Conservation (phyloP, 768 basidiomycete species). For the Boletus huronensis region DNA sequence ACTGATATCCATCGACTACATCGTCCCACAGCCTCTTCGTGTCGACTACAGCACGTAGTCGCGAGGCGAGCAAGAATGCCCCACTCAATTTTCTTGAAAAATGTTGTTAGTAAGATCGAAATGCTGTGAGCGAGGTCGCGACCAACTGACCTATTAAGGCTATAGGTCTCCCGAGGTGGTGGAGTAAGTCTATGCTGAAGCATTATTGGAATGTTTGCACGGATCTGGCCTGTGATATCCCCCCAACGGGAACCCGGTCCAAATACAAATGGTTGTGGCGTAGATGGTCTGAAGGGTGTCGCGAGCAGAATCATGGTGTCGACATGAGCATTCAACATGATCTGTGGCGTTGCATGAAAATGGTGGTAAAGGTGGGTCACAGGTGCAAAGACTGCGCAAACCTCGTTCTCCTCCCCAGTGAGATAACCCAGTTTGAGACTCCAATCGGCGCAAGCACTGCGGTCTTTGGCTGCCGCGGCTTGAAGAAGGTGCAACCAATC, state of each 20-base stretch:
- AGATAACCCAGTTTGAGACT: slow-evolving; percentile 86
- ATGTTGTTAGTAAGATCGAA: neutral
- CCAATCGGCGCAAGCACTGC: slow-evolving; percentile 61
- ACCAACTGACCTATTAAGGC: slow-evolving; percentile 72
- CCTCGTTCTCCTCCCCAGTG: slow-evolving; percentile 83
- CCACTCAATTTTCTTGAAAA: slow-evolving; percentile 69
- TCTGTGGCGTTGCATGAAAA: slow-evolving; percentile 27
- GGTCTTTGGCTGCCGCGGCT: slow-evolving; percentile 70
- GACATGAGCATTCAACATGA: slow-evolving; percentile 86
- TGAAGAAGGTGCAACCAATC: slow-evolving; percentile 81
- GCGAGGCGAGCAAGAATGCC: slow-evolving; percentile 72
- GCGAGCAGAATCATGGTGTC: slow-evolving; percentile 81
- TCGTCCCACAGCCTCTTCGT: slow-evolving; percentile 75
- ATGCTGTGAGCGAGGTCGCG: neutral
- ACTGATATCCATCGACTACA: slow-evolving; percentile 38
- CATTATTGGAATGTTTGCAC: slow-evolving; percentile 86
- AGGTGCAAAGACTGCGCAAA: slow-evolving; percentile 25
- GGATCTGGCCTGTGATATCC: slow-evolving; percentile 71
- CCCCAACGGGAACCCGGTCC: slow-evolving; percentile 62
- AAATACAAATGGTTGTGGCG: slow-evolving; percentile 76
- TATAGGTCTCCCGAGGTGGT: slow-evolving; percentile 92
- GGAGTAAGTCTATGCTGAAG: slow-evolving; percentile 83
- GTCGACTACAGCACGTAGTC: slow-evolving; percentile 70
- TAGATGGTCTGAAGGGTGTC: slow-evolving; percentile 69
- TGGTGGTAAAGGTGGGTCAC: neutral